phyloP scores from a whole-genome alignment of 2,329 filamentous ascomycete genomes.

The Cladorrhinum sp. region DNA sequence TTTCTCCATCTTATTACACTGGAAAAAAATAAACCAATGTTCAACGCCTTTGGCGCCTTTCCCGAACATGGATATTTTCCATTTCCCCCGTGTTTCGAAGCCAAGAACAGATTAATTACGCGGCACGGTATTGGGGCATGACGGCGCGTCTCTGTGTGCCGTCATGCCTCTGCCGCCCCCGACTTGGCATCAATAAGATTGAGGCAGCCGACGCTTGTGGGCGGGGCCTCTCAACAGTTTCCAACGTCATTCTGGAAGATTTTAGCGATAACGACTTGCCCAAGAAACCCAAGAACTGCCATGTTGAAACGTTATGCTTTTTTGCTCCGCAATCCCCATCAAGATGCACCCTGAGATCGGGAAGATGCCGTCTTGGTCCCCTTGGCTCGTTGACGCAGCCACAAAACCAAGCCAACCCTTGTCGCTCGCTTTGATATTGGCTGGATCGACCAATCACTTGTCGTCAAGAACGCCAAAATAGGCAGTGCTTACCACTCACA shows the following conservation, averaged over 20 bases:
- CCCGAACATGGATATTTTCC: background rate
- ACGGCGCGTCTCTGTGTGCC: background rate
- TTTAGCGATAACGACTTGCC: background rate
- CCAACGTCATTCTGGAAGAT: background rate
- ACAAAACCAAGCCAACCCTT: background rate
- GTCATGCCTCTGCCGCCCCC: background rate
- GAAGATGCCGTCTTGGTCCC: background rate
- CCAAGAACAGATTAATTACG: background rate
- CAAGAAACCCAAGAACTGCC: background rate
- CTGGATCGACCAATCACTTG: background rate
- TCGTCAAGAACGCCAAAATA: constrained; percentile 3
- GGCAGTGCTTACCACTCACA: constrained; percentile 6
- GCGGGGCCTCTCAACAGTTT: background rate
- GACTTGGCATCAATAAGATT: background rate
- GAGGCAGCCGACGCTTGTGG: background rate
- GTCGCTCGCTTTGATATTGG: constrained; percentile 2
- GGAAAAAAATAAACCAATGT: too few species aligned
- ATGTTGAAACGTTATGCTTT: background rate
- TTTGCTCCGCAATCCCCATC: background rate
- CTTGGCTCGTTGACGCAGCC: background rate
- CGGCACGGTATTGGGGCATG: background rate
- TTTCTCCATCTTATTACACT: background rate
- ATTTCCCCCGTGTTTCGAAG: background rate
- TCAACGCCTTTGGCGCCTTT: background rate
- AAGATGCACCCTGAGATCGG: background rate